Conservation (phyloP, 2,329 filamentous ascomycete genomes). For the Alternaria triticina region DNA sequence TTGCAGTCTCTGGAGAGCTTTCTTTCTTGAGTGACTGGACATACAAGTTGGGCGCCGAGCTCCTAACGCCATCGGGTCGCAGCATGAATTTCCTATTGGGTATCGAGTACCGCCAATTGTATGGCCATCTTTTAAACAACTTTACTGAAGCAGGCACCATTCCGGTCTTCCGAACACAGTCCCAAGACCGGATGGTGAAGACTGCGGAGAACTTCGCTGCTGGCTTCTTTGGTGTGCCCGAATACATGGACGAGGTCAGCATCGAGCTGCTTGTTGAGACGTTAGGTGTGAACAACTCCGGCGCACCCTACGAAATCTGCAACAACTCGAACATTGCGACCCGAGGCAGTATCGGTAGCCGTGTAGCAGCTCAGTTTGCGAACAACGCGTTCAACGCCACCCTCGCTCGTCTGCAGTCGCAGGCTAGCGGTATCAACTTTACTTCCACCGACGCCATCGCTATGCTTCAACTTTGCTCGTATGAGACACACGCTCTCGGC, state of each 20-base stretch:
- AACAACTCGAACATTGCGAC: slow-evolving; percentile 37
- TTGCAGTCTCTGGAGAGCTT: slow-evolving; percentile 35
- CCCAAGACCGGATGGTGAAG: slow-evolving; percentile 43
- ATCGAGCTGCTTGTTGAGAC: slow-evolving; percentile 40
- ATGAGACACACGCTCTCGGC: slow-evolving; percentile 49
- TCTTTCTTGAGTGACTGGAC: slow-evolving; percentile 35
- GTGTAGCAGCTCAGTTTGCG: slow-evolving; percentile 30
- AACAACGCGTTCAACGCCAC: slow-evolving; percentile 37
- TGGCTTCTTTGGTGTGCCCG: slow-evolving; percentile 41
- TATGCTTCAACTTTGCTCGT: slow-evolving; percentile 50
- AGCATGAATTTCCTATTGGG: slow-evolving; percentile 52
- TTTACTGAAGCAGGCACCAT: slow-evolving; percentile 47
- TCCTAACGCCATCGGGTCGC: slow-evolving; percentile 40
- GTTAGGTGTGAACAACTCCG: slow-evolving; percentile 34
- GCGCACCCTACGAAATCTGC: slow-evolving; percentile 39
- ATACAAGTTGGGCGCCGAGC: slow-evolving; percentile 39
- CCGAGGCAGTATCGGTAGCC: slow-evolving; percentile 36
- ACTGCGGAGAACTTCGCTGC: slow-evolving; percentile 42
- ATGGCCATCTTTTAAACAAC: slow-evolving; percentile 53
- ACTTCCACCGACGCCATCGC: slow-evolving; percentile 46
- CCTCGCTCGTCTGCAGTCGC: slow-evolving; percentile 35
- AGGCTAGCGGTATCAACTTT: slow-evolving; percentile 33
- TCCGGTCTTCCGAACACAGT: slow-evolving; percentile 47
- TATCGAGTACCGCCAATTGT: slow-evolving; percentile 51
- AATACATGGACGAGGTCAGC: slow-evolving; percentile 36